Evolutionary conservation across 345 rosid genomes (phyloP), one percentile per base, ranked within the genome.

Genomic region (Mallotus nudiflorus): DNA sequence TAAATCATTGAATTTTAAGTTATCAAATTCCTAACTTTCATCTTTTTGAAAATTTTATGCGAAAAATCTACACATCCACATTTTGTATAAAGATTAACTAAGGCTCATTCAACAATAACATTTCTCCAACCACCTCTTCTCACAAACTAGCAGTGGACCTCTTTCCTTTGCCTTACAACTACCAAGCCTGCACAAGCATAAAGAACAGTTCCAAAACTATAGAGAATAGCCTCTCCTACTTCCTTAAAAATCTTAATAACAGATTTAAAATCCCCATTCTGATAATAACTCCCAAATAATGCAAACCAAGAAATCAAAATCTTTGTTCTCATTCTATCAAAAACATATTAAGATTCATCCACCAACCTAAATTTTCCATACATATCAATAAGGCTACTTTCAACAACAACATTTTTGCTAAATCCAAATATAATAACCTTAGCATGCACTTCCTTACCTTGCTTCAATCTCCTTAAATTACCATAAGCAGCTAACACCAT

Each of bases 321-420:
- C 80, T 82, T 91, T 48, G 53, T 64, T 37, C 71, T 63, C 93
- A 94, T 94, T 60, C 87, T 79, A 78, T 86, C 85, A 56, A 94
- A 90, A 75, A 86, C 88, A 53, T 70, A 62, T 62, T 76, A 88
- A 73, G 97, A 86, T 65, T 82, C 84, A 27, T 75, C 44, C 12
- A 85, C 77, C 29, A 78, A 73, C 63, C 96, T 75, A 1, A 93
- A 91, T 88, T 94, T 94, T 49, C 93, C 98, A 70, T 91, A 94
- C 97, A 94, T 91, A 84, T 91, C 96, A 58, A 94, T 81, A 45
- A 94, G 91, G 67, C 93, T 89, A 75, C 97, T 94, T 77, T 85
- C 91, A 3, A 90, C 89, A 37, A 87, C 72, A 33, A 94, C 93
- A 59, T 87, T 81, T 58, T 87, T 81, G 28, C 76, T 64, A 46